Base-by-base conservation (phyloP, 805 yeast species). In the Saccharomycopsis vini region DNA sequence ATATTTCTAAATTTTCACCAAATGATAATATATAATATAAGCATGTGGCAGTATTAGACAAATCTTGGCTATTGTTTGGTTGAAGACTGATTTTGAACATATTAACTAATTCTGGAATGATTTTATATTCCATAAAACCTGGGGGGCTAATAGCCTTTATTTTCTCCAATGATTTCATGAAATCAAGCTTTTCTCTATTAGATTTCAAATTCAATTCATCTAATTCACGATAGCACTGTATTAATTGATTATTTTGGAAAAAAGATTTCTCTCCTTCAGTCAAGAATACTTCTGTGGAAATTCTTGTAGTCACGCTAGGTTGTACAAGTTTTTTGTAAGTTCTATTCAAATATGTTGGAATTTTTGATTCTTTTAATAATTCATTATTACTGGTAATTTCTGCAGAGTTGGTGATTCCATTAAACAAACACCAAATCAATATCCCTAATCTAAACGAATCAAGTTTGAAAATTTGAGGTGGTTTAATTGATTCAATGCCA, bases 361-460 rank as follows among this genome's bases (percentile, higher is more conserved):
- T 53, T 26, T 52, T 56, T 9, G 45, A 43, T 18, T 48, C 54
- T 1, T 32, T 24, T 12, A 48, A 39, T 13, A 34, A 24, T 18
- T 43, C 38, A 1, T 21, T 12, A 4, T 16, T 18, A 16, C 36
- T 24, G 29, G n/a, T 35, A 10, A 45, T 24, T 5, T 52, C 49
- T 6, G 20, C 34, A 3, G 40, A 40, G 29, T 44, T 50, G 40
- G 40, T 45, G 19, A 49, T 31, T 7, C 44, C 42, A 36, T 66
- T 66, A 54, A 73, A 71, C 4, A 79, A 51, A 36, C 67, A 63
- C 45, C 64, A 66, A 2, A 79, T 68, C 24, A 84, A 64, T 1
- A 62, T 62, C 3, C 87, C 94, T 30, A 79, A 67, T 50, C 70
- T 70, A 64, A 67, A 83, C 0, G 92, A 67, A 58, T 85, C 94